These are phyloP conservation scores for Yamadazyma spencermartinsiae DNA, from an alignment of 1,139 yeast species.

Conservation along the genomic window DNA sequence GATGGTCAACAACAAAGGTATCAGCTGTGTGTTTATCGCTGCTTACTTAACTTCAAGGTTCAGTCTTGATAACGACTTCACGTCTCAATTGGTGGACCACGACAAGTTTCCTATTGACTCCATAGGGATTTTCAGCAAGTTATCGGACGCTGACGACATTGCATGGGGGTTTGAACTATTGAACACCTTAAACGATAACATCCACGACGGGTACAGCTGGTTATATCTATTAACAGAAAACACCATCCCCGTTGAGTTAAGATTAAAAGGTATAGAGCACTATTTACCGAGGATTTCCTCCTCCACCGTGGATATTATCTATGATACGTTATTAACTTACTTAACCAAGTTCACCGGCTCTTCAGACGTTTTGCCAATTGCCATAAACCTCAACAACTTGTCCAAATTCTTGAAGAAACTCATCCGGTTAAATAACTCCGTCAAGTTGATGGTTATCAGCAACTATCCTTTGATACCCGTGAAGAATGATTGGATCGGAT, in stretches of 20 bases:
- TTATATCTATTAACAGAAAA: slow-evolving; percentile 42
- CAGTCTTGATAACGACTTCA: slow-evolving; percentile 18
- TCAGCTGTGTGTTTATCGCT: slow-evolving; percentile 49
- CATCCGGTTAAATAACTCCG: slow-evolving; percentile 26
- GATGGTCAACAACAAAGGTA: slow-evolving; percentile 47
- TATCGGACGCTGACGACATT: slow-evolving; percentile 43
- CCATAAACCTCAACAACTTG: slow-evolving; percentile 25
- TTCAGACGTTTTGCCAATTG: slow-evolving; percentile 7
- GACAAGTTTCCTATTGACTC: slow-evolving; percentile 48
- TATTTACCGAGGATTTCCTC: slow-evolving; percentile 7
- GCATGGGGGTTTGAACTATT: slow-evolving; percentile 55
- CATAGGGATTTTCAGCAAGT: slow-evolving; percentile 52
- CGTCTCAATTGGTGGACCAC: slow-evolving; percentile 19
- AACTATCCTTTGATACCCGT: slow-evolving; percentile 48
- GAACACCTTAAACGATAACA: slow-evolving; percentile 11
- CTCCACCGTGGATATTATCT: slow-evolving; percentile 6
- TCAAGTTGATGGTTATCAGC: slow-evolving; percentile 51
- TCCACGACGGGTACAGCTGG: slow-evolving; percentile 38
- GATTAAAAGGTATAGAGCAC: slow-evolving; percentile 27
- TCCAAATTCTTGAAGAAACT: slow-evolving; percentile 47
- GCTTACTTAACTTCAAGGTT: slow-evolving; percentile 18
- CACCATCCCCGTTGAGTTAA: slow-evolving; percentile 32
- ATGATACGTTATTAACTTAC: slow-evolving; percentile 3
- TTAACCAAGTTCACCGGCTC: background rate
- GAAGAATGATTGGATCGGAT: slow-evolving; percentile 76